These are phyloP conservation scores for Yarrowia sp. DNA, from an alignment of 805 yeast genomes.

Conservation along the genomic window DNA sequence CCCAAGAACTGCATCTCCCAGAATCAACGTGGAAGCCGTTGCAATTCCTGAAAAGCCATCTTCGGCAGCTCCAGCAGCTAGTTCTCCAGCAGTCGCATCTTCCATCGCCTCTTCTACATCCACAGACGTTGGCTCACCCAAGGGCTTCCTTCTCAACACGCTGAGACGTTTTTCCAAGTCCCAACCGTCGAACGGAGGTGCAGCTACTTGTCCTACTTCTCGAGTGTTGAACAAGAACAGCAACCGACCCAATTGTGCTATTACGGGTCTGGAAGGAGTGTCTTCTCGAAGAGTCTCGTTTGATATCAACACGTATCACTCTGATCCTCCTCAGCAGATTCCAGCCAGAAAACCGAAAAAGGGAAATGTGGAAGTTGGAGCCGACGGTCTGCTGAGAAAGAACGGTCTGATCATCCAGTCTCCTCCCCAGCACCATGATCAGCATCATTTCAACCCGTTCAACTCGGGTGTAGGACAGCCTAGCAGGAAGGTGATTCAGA, in stretches of 20 bases:
- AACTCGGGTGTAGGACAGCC: slow-evolving; percentile 25
- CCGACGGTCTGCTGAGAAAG: slow-evolving; percentile 45
- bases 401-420: slow-evolving; percentile 27
- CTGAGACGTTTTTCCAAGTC: slow-evolving; percentile 29
- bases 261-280: slow-evolving; percentile 39
- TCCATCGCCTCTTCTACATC: slow-evolving; percentile 29
- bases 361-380: slow-evolving; percentile 66
- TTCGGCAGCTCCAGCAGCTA: neutral
- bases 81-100: neutral
- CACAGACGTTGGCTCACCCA: slow-evolving; percentile 10
- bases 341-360: slow-evolving; percentile 83
- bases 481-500: neutral
- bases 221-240: slow-evolving; percentile 25
- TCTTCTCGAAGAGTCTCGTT: slow-evolving; percentile 73
- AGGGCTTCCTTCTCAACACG: slow-evolving; percentile 27
- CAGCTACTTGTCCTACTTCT: neutral
- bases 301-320: slow-evolving; percentile 71
- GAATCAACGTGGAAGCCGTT: slow-evolving; percentile 18
- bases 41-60: slow-evolving; percentile 7
- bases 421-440: neutral
- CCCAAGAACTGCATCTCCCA: slow-evolving; percentile 15
- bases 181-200: neutral
- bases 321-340: slow-evolving; percentile 93
- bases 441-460: slow-evolving; percentile 37
- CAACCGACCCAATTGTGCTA: neutral